Conservation (phyloP, 2,329 filamentous ascomycete genomes). For the Venturia nashicola region DNA sequence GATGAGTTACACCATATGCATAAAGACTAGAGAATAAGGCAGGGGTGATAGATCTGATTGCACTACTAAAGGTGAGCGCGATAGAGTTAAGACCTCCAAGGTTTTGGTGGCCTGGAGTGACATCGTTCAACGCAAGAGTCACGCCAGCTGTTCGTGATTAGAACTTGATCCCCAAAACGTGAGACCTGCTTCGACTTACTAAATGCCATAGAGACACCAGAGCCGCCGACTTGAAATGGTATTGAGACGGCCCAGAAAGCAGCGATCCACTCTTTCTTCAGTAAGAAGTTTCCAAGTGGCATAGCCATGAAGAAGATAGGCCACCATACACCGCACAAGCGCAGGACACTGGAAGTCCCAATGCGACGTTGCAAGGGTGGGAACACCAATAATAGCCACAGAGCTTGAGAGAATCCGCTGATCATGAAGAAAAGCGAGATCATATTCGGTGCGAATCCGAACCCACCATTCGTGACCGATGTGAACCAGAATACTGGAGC, state of each 20-base stretch:
- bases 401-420: conserved; percentile 52
- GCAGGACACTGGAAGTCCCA: conserved; percentile 55
- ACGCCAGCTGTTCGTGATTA: conserved; percentile 36
- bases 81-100: conserved; percentile 63
- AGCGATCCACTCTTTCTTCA: conserved; percentile 31
- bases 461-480: conserved; percentile 48
- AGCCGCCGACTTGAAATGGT: conserved; percentile 39
- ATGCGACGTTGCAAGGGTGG: conserved; percentile 52
- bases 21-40: conserved; percentile 55
- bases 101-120: conserved; percentile 49
- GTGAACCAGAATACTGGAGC: conserved; percentile 59
- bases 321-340: conserved; percentile 44
- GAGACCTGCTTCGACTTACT: conserved; percentile 30
- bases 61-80: conserved; percentile 49
- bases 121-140: conserved; percentile 65
- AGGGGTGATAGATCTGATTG: conserved; percentile 52
- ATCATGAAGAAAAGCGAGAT: conserved; percentile 57
- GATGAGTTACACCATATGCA: conserved; percentile 54
- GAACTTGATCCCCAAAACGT: too few relatives aligned
- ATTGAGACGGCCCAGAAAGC: conserved; percentile 47
- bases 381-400: conserved; percentile 61
- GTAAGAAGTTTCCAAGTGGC: conserved; percentile 45
- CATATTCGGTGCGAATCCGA: conserved; percentile 46
- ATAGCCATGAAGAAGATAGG: conserved; percentile 48
- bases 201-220: conserved; percentile 55